Conservation (phyloP, 2,329 filamentous ascomycete species). For the Tolypocladium tropicale region DNA sequence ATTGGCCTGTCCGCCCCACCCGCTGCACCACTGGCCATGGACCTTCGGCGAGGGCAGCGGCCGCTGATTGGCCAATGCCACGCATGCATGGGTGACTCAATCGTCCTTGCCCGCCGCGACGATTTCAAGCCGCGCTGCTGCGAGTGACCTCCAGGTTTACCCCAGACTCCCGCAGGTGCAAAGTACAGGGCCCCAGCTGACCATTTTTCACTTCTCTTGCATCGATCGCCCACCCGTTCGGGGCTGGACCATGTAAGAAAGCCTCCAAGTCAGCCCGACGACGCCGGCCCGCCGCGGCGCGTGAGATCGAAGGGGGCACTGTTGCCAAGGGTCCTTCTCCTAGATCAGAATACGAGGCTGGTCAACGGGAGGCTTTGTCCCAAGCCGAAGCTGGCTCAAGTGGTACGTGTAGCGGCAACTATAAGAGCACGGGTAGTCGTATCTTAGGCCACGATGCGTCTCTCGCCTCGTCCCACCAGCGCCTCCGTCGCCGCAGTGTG, state of each 20-base stretch:
- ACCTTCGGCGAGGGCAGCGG: conserved; percentile 23
- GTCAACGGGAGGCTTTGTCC: not conserved
- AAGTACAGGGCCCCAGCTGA: not conserved
- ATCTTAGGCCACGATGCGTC: too few species aligned
- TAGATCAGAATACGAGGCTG: too few species aligned
- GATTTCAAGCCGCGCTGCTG: not conserved
- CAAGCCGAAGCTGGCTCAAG: too few species aligned
- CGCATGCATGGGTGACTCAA: conserved; percentile 20
- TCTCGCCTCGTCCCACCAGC: not conserved
- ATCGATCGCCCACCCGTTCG: not conserved
- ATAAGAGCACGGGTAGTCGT: too few species aligned
- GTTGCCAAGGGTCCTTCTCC: too few species aligned
- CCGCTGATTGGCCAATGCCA: conserved; percentile 21
- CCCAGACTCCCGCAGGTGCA: conserved; percentile 2
- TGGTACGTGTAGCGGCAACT: too few species aligned
- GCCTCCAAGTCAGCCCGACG: not conserved
- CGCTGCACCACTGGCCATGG: conserved; percentile 13
- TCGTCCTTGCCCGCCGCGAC: not conserved
- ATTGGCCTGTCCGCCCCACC: conserved; percentile 16
- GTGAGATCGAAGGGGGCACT: not conserved
- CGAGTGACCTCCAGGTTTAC: conserved; percentile 4
- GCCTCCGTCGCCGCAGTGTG: too few species aligned
- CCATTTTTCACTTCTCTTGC: not conserved
- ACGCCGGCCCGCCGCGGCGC: too few species aligned
- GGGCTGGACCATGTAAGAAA: not conserved